These are phyloP conservation scores for Botrytis porri DNA, from an alignment of 2,329 filamentous ascomycete species.

Conservation along the genomic window DNA sequence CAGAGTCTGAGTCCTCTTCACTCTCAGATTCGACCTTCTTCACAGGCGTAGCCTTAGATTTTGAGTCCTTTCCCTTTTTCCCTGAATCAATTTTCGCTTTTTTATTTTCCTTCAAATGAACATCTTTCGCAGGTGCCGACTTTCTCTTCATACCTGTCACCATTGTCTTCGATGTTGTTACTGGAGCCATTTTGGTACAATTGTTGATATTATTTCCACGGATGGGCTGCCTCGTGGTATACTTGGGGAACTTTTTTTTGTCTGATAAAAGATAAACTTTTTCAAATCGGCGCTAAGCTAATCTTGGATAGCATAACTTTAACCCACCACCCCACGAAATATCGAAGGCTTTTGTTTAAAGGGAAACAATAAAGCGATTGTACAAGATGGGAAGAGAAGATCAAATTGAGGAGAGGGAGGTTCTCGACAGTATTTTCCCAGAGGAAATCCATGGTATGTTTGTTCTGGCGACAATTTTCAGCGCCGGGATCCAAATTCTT, in stretches of 20 bases:
- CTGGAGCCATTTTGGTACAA: slow-evolving; percentile 35
- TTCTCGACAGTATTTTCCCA: slow-evolving; percentile 96
- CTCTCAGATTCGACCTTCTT: slow-evolving; percentile 40
- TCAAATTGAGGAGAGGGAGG: slow-evolving; percentile 92
- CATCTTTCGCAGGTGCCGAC: slow-evolving; percentile 47
- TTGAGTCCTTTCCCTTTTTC: slow-evolving; percentile 16
- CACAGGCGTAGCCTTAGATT: slow-evolving; percentile 24
- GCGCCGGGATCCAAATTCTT: background rate
- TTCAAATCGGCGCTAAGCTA: slow-evolving; percentile 28
- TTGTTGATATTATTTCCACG: slow-evolving; percentile 7
- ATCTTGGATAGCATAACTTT: slow-evolving; percentile 22
- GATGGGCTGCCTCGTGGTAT: slow-evolving; percentile 7
- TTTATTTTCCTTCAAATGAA: slow-evolving; percentile 46
- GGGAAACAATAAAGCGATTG: slow-evolving; percentile 9
- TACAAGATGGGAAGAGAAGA: slow-evolving; percentile 71
- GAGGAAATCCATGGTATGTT: slow-evolving; percentile 86
- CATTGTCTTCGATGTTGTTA: slow-evolving; percentile 44
- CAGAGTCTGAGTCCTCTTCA: slow-evolving; percentile 36
- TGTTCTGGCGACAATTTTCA: slow-evolving; percentile 1
- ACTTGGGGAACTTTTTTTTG: slow-evolving; percentile 23
- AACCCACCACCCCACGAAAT: slow-evolving; percentile 13
- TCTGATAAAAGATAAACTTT: slow-evolving; percentile 22
- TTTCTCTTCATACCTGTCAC: slow-evolving; percentile 57
- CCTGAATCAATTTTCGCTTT: slow-evolving; percentile 46
- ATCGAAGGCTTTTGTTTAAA: background rate